Evolutionary conservation across 2,329 filamentous ascomycete species (phyloP).

Genomic region (Celoporthe dispersa): DNA sequence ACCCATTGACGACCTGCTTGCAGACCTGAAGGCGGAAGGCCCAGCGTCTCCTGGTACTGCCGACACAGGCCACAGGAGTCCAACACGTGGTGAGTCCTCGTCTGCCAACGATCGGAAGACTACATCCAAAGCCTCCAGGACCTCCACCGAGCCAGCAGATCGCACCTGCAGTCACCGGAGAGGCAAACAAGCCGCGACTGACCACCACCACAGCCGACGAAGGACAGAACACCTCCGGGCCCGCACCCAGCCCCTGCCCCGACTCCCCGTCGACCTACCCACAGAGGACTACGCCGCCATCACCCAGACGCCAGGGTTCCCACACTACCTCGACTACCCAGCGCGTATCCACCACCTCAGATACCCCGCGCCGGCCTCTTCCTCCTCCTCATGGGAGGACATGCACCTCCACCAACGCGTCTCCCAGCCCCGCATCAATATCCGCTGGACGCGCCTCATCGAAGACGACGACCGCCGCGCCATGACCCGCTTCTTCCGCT

Average conservation of each 20-base stretch:
- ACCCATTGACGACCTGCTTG: neutral
- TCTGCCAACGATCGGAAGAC: neutral
- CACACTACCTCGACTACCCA: conserved; percentile 18
- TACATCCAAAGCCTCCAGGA: neutral
- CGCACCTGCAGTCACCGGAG: neutral
- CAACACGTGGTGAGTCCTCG: neutral
- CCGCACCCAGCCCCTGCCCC: neutral
- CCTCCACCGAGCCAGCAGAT: neutral
- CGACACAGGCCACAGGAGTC: neutral
- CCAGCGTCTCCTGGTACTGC: neutral
- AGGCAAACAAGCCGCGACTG: neutral
- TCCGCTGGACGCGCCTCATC: conserved; percentile 2
- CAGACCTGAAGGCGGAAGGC: neutral
- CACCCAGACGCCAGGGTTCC: neutral
- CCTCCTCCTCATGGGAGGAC: conserved; percentile 15
- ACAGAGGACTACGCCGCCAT: conserved; percentile 19
- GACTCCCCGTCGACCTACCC: conserved; percentile 12
- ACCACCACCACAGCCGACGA: neutral
- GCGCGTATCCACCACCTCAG: conserved; percentile 19
- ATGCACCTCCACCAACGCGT: conserved; percentile 19
- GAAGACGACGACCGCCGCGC: neutral
- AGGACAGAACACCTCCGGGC: neutral
- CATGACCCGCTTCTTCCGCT: conserved; percentile 3
- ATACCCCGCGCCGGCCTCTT: neutral
- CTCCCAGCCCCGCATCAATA: conserved; percentile 11